Conservation (phyloP, 805 yeast species). For the Debaryomyces hansenii region DNA sequence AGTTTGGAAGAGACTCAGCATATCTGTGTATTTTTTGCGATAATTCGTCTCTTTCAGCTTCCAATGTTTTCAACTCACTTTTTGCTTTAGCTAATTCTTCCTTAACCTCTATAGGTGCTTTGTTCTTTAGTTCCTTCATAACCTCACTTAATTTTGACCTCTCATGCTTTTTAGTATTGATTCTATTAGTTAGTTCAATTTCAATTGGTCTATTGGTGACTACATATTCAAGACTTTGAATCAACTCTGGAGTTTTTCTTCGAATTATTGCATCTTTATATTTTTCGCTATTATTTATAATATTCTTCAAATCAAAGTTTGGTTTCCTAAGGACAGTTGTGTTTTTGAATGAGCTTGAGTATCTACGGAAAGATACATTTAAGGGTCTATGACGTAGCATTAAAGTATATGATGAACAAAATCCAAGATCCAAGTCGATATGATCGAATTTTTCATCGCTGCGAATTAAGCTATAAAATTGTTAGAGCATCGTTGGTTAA, state of each 20-base stretch:
- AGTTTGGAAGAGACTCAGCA: slow-evolving; percentile 63
- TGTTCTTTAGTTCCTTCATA: slow-evolving; percentile 14
- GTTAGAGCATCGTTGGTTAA: too few species aligned
- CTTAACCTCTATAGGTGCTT: slow-evolving; percentile 10
- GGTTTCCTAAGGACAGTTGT: slow-evolving; percentile 6
- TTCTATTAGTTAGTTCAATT: slow-evolving; percentile 17
- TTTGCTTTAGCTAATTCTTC: slow-evolving; percentile 24
- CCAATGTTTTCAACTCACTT: slow-evolving; percentile 24
- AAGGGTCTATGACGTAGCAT: too few species aligned
- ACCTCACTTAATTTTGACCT: slow-evolving; percentile 25
- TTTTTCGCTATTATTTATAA: slow-evolving; percentile 15
- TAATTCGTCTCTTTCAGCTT: slow-evolving; percentile 19
- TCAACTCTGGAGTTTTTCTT: slow-evolving; percentile 19
- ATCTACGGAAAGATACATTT: neutral
- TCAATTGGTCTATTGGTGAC: slow-evolving; percentile 24
- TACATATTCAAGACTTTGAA: slow-evolving; percentile 23
- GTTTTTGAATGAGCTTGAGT: slow-evolving; percentile 7
- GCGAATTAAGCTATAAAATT: too few species aligned
- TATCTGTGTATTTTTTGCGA: slow-evolving; percentile 37
- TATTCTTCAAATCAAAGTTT: slow-evolving; percentile 19
- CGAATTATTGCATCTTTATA: slow-evolving; percentile 29
- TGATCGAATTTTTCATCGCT: too few species aligned
- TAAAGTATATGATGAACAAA: too few species aligned
- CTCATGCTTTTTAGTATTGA: slow-evolving; percentile 27
- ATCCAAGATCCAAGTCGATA: too few species aligned